Percentiles rank a stretch among this genome's conserved stretches.
These are phyloP conservation scores for Podospora australis DNA, from an alignment of 495 filamentous ascomycete genomes.

Conservation along the genomic window DNA sequence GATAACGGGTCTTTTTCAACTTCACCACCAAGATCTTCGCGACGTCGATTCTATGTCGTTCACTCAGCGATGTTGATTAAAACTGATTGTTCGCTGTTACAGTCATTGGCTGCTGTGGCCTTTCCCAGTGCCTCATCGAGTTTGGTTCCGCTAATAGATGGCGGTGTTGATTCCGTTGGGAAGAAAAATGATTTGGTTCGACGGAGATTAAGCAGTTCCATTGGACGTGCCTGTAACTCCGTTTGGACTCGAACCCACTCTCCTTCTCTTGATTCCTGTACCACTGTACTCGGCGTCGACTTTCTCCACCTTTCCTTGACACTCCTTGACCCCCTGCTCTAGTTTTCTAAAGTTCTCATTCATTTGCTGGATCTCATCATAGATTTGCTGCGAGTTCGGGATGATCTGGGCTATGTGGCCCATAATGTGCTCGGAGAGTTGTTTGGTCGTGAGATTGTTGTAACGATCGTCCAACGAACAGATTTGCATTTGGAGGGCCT, in stretches of 20 bases:
- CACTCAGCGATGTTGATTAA: too few relatives aligned
- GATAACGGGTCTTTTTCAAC: too few relatives aligned
- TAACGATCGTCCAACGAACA: constrained; percentile 16
- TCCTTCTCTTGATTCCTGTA: neutral
- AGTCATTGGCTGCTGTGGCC: too few relatives aligned
- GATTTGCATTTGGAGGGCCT: constrained; percentile 1
- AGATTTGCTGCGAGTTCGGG: constrained; percentile 8
- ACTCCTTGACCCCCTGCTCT: neutral
- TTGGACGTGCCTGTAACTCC: neutral
- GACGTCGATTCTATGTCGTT: too few relatives aligned
- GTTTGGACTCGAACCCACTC: constrained; percentile 3
- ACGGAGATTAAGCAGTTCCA: too few relatives aligned
- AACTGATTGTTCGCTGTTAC: too few relatives aligned
- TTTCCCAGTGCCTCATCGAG: too few relatives aligned
- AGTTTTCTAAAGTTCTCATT: neutral
- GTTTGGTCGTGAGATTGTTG: constrained; percentile 25
- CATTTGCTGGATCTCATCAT: constrained; percentile 2
- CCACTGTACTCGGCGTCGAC: neutral
- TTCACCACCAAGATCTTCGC: too few relatives aligned
- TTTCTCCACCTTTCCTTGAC: constrained; percentile 5
- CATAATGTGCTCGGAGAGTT: constrained; percentile 20
- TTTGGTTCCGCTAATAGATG: too few relatives aligned
- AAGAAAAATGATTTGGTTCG: too few relatives aligned
- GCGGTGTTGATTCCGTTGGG: too few relatives aligned
- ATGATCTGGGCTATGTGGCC: constrained; percentile 19